Percentiles rank a stretch among this genome's conserved stretches.
These are phyloP conservation scores for Didymella lethalis DNA, from an alignment of 2,329 filamentous ascomycete species.

Conservation along the genomic window DNA sequence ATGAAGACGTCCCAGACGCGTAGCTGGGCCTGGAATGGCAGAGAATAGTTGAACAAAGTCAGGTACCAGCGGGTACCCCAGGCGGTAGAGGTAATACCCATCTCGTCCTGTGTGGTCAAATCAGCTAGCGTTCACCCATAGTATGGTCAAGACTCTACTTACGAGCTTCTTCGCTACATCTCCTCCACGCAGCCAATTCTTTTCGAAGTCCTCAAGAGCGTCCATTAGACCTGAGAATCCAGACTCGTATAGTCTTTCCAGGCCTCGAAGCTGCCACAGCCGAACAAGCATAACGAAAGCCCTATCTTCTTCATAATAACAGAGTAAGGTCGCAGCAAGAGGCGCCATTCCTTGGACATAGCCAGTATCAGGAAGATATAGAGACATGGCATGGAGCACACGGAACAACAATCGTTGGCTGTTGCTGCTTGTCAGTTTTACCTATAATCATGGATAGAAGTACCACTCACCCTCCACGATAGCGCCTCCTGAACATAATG, in stretches of 20 bases:
- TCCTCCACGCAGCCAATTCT: slow-evolving; percentile 78
- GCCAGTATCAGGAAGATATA: slow-evolving; percentile 89
- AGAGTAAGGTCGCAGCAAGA: slow-evolving; percentile 87
- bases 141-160: slow-evolving; percentile 49
- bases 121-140: slow-evolving; percentile 29
- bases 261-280: slow-evolving; percentile 86
- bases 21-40: slow-evolving; percentile 92
- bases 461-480: slow-evolving; percentile 74
- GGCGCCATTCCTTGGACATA: slow-evolving; percentile 99
- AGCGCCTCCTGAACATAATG: slow-evolving; percentile 94
- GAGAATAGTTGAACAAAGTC: slow-evolving; percentile 95
- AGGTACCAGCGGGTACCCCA: slow-evolving; percentile 98
- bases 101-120: slow-evolving; percentile 64
- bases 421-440: slow-evolving; percentile 25
- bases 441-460: neutral
- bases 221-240: slow-evolving; percentile 89
- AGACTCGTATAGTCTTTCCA: slow-evolving; percentile 82
- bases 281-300: slow-evolving; percentile 97
- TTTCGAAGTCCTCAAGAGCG: slow-evolving; percentile 84
- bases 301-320: slow-evolving; percentile 95
- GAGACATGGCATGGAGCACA: slow-evolving; percentile 87
- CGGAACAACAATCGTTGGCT: slow-evolving; percentile 86
- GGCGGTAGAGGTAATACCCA: slow-evolving; percentile 85
- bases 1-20: slow-evolving; percentile 98
- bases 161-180: slow-evolving; percentile 84